Evolutionary conservation across 176 grass and related monocot genomes (phyloP).

Genomic region (Bromus sterilis): DNA sequence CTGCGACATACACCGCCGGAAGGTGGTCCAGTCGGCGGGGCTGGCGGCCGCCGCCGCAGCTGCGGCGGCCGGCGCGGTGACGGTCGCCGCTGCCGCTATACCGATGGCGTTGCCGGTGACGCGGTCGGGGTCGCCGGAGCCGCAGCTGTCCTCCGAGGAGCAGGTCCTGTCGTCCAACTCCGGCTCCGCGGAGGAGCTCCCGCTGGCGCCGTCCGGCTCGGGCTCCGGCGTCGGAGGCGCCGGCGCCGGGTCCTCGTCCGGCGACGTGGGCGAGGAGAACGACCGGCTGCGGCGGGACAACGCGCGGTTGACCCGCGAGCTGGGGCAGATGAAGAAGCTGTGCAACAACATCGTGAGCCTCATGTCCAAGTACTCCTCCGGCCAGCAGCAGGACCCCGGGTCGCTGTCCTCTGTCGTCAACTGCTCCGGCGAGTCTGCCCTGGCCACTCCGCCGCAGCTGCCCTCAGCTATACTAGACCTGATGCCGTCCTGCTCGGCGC

Average conservation of each 20-base stretch:
- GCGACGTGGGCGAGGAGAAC: conserved; percentile 68
- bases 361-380: conserved; percentile 66
- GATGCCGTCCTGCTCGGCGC: conserved; percentile 40
- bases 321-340: conserved; percentile 82
- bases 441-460: conserved; percentile 11
- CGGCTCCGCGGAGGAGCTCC: conserved; percentile 12
- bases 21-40: conserved; percentile 23
- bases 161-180: conserved; percentile 72
- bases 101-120: conserved; percentile 46
- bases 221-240: conserved; percentile 14
- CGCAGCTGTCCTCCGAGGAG: conserved; percentile 46
- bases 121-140: conserved; percentile 30
- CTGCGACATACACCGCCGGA: conserved; percentile 74
- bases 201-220: conserved; percentile 4
- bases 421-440: conserved; percentile 32
- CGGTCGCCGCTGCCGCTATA: conserved; percentile 37
- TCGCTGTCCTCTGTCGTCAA: conserved; percentile 29
- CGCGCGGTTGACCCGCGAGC: conserved; percentile 59
- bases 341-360: conserved; percentile 83
- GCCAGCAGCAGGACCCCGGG: conserved; percentile 25
- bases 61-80: conserved; percentile 7
- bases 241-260: conserved; percentile 17
- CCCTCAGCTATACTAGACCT: conserved; percentile 49
- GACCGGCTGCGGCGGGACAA: conserved; percentile 61
- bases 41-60: not conserved